Evolutionary conservation across 805 yeast genomes (phyloP).

Genomic region (Saccharomyces kudriavzevii): DNA sequence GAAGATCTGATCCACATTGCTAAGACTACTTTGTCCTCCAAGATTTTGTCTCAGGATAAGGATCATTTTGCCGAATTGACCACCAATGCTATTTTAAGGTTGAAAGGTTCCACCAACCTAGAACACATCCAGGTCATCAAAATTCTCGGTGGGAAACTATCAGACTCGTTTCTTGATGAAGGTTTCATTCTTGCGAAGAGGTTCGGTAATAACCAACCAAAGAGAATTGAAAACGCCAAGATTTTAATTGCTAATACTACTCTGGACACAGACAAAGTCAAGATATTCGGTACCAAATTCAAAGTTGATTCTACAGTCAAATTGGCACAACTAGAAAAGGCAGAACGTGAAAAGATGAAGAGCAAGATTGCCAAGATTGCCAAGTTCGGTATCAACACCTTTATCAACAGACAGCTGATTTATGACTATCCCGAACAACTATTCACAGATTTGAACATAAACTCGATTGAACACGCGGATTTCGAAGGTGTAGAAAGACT

Average conservation of each 20-base stretch:
- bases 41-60: slow-evolving; percentile 90
- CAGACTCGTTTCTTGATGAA: slow-evolving; percentile 90
- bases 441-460: slow-evolving; percentile 78
- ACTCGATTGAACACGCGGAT: slow-evolving; percentile 95
- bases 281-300: slow-evolving; percentile 95
- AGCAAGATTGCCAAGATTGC: slow-evolving; percentile 81
- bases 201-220: slow-evolving; percentile 93
- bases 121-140: slow-evolving; percentile 91
- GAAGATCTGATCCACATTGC: slow-evolving; percentile 80
- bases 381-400: slow-evolving; percentile 77
- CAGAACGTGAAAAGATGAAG: slow-evolving; percentile 91
- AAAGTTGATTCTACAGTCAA: slow-evolving; percentile 92
- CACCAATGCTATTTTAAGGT: slow-evolving; percentile 85
- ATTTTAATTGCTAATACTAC: slow-evolving; percentile 93
- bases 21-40: slow-evolving; percentile 86
- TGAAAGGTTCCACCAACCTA: slow-evolving; percentile 78
- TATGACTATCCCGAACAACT: slow-evolving; percentile 97
- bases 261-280: slow-evolving; percentile 94
- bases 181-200: slow-evolving; percentile 88
- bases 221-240: slow-evolving; percentile 69
- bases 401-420: slow-evolving; percentile 91
- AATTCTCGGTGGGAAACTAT: slow-evolving; percentile 84
- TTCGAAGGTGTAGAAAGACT: slow-evolving; percentile 96
- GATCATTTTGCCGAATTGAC: slow-evolving; percentile 83
- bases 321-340: slow-evolving; percentile 87